These are phyloP conservation scores for Colletotrichum karsti DNA, from an alignment of 2,329 filamentous ascomycete genomes.

Conservation along the genomic window DNA sequence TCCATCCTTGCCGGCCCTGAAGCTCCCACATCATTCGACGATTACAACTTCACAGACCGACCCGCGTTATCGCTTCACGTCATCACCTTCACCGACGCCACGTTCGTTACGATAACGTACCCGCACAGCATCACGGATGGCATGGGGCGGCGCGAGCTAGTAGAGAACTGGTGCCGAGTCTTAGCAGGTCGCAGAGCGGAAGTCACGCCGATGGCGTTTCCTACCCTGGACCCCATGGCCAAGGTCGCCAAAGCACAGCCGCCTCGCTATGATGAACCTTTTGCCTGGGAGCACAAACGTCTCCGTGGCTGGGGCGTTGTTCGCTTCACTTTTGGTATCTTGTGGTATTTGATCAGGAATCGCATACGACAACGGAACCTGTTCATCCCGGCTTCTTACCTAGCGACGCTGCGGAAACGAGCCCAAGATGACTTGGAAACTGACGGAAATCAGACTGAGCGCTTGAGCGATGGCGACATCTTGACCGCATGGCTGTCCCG, in stretches of 20 bases:
- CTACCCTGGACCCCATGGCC: constrained; percentile 30
- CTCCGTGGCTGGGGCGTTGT: neutral
- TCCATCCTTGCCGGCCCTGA: constrained; percentile 27
- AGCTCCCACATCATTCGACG: constrained; percentile 38
- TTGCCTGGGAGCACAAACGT: constrained; percentile 31
- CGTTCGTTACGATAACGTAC: constrained; percentile 54
- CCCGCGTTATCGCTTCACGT: constrained; percentile 58
- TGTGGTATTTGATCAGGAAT: constrained; percentile 24
- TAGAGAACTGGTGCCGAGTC: constrained; percentile 50
- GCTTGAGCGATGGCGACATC: constrained; percentile 23
- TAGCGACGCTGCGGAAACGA: neutral
- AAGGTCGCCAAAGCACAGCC: constrained; percentile 27
- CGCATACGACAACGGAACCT: constrained; percentile 24
- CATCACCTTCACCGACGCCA: constrained; percentile 57
- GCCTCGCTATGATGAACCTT: constrained; percentile 40
- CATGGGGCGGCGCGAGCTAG: constrained; percentile 29
- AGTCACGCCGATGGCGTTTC: constrained; percentile 44
- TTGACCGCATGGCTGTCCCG: constrained; percentile 18
- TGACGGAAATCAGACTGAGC: neutral
- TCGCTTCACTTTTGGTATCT: neutral
- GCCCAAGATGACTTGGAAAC: neutral
- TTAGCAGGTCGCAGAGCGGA: constrained; percentile 50
- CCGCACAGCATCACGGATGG: constrained; percentile 51
- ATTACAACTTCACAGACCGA: constrained; percentile 50
- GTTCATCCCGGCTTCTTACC: constrained; percentile 31